Evolutionary conservation across 495 filamentous ascomycete species (phyloP).

Genomic region (Penicillium subrubescens): DNA sequence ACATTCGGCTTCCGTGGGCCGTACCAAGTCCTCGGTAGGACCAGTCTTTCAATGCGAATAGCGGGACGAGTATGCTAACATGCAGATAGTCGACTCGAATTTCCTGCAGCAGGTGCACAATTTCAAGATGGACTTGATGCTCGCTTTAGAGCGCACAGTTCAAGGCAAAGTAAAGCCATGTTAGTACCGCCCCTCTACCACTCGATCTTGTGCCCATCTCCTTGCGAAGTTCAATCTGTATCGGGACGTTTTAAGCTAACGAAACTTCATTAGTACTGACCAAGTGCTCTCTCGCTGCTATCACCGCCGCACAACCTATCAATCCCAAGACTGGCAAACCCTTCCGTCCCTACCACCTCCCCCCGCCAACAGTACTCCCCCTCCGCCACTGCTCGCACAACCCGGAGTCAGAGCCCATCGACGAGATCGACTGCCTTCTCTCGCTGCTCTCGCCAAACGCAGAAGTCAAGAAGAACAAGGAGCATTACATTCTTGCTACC

Average conservation of each 20-base stretch:
- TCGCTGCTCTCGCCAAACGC: constrained; percentile 75
- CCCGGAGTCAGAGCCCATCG: constrained; percentile 73
- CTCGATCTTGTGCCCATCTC: constrained; percentile 1
- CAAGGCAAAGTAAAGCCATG: constrained; percentile 84
- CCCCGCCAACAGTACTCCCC: constrained; percentile 61
- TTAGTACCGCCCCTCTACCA: constrained; percentile 38
- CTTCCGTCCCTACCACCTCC: constrained; percentile 43
- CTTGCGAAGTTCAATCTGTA: background rate
- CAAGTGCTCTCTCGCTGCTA: constrained; percentile 56
- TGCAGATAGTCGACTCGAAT: constrained; percentile 68
- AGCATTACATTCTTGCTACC: constrained; percentile 85
- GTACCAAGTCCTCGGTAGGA: constrained; percentile 82
- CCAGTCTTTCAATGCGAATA: background rate
- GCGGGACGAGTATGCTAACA: constrained; percentile 13
- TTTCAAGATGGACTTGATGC: constrained; percentile 81
- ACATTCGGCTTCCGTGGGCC: constrained; percentile 87
- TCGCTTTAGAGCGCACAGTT: constrained; percentile 69
- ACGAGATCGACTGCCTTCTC: constrained; percentile 74
- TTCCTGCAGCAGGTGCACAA: constrained; percentile 71
- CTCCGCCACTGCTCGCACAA: constrained; percentile 89
- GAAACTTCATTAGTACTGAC: constrained; percentile 53
- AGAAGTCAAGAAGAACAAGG: constrained; percentile 68
- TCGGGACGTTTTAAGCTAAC: constrained; percentile 10
- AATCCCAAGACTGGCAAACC: constrained; percentile 50
- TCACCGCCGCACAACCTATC: constrained; percentile 48